phyloP scores from a whole-genome alignment of 768 basidiomycete genomes.

The Pluteus cervinus region DNA sequence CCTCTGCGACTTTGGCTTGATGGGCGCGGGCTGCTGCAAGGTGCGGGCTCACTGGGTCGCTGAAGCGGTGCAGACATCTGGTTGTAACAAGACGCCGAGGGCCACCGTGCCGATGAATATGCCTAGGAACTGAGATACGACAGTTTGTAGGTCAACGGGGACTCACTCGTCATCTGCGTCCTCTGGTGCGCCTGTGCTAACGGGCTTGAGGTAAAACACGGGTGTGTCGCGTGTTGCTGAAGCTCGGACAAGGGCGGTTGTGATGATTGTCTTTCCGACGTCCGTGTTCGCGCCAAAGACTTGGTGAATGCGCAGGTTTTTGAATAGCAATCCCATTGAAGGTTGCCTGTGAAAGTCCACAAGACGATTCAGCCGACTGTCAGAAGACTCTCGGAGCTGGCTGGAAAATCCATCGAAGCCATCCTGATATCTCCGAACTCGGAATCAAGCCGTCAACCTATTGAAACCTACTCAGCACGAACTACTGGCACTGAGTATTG shows the following conservation, averaged over 20 bases:
- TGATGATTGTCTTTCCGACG: conserved; percentile 91
- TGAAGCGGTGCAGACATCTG: conserved; percentile 75
- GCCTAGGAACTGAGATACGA: conserved; percentile 35
- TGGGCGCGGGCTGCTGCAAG: no score
- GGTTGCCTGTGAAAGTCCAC: no score
- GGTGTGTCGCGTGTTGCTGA: conserved; percentile 49
- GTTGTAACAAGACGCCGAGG: conserved; percentile 39
- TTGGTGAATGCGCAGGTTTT: conserved; percentile 80
- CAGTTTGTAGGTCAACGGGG: not conserved
- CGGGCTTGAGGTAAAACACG: conserved; percentile 80
- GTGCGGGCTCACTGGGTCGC: conserved; percentile 92
- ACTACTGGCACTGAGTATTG: no score
- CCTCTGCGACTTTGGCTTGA: conserved; percentile 21
- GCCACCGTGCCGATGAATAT: conserved; percentile 52
- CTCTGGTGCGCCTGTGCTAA: conserved; percentile 77
- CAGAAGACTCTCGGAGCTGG: no score
- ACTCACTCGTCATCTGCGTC: conserved; percentile 81
- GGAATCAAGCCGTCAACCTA: no score
- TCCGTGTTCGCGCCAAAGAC: conserved; percentile 95
- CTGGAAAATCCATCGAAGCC: conserved; percentile 7
- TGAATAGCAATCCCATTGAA: conserved; percentile 82
- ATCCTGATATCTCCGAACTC: no score
- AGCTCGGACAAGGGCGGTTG: conserved; percentile 76
- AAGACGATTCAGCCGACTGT: no score
- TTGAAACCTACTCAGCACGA: no score